These are phyloP conservation scores for Begonia fuchsioides DNA, from an alignment of 306 rosid species.

Conservation along the genomic window DNA sequence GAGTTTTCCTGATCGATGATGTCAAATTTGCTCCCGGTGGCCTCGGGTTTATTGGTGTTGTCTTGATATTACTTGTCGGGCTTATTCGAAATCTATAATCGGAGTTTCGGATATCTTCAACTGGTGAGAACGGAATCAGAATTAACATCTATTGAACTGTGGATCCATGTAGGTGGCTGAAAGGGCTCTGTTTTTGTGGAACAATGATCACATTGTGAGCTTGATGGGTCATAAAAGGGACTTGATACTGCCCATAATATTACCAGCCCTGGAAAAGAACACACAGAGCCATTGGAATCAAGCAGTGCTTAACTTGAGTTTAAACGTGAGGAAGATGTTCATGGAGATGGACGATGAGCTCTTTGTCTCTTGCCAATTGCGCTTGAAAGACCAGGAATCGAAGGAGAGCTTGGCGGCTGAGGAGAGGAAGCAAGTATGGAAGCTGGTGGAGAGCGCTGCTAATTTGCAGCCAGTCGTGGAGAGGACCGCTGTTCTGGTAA, in stretches of 20 bases:
- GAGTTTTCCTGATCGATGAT: too few relatives aligned
- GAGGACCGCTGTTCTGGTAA: constrained; percentile 75
- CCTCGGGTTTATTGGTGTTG: too few relatives aligned
- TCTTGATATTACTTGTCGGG: too few relatives aligned
- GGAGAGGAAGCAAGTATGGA: constrained; percentile 73
- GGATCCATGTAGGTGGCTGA: constrained; percentile 70
- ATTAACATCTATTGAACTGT: too few relatives aligned
- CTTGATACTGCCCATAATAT: constrained; percentile 62
- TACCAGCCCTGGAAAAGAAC: constrained; percentile 75
- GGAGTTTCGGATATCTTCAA: background rate
- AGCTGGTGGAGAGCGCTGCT: constrained; percentile 56
- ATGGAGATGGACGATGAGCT: constrained; percentile 83
- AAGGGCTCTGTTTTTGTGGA: constrained; percentile 95
- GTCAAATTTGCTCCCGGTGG: too few relatives aligned
- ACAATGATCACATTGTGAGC: constrained; percentile 74
- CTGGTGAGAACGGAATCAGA: too few relatives aligned
- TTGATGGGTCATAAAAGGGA: constrained; percentile 73
- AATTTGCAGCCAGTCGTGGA: constrained; percentile 60
- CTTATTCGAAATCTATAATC: too few relatives aligned
- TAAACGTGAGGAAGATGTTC: constrained; percentile 69
- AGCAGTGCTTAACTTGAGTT: constrained; percentile 69
- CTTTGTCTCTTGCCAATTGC: constrained; percentile 41
- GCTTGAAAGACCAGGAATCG: constrained; percentile 55
- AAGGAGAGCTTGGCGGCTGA: constrained; percentile 21
- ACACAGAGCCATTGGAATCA: constrained; percentile 78